A percentile compares a stretch with the other conserved stretches of the same genome.
These are phyloP conservation scores for Aspergillus glaucus DNA, from an alignment of 2,329 filamentous ascomycete species.

Conservation along the genomic window DNA sequence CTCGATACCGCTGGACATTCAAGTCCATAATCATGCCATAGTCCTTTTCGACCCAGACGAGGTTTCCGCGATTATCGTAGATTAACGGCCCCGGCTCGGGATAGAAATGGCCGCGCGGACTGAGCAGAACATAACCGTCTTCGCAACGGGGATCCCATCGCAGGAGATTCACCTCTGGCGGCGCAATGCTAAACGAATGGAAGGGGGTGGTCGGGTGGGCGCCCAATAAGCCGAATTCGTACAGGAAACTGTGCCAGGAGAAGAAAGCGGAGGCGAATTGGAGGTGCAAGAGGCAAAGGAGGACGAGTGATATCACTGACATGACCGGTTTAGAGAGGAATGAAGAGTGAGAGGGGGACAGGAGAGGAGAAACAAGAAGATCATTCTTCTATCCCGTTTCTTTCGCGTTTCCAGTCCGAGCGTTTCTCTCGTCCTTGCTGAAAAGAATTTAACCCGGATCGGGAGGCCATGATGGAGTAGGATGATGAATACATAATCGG, in stretches of 20 bases:
- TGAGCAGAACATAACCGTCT: constrained; percentile 32
- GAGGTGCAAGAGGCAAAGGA: constrained; percentile 2
- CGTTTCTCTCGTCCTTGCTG: neutral
- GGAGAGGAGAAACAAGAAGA: neutral
- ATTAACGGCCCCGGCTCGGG: constrained; percentile 38
- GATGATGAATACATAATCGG: neutral
- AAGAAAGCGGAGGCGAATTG: constrained; percentile 1
- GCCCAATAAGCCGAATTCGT: constrained; percentile 10
- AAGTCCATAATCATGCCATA: constrained; percentile 41
- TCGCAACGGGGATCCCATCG: constrained; percentile 27
- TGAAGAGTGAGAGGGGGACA: neutral
- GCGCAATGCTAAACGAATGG: constrained; percentile 6
- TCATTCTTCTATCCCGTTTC: neutral
- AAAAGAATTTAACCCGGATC: neutral
- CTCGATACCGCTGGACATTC: constrained; percentile 41
- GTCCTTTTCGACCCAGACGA: constrained; percentile 26
- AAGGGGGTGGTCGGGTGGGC: constrained; percentile 7
- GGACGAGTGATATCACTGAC: neutral
- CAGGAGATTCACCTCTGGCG: constrained; percentile 8
- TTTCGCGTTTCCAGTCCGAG: neutral
- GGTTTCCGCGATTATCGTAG: constrained; percentile 21
- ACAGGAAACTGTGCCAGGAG: constrained; percentile 11
- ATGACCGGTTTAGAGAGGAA: neutral
- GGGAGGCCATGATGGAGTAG: neutral
- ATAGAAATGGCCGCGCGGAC: constrained; percentile 27